Evolutionary conservation across 2,329 filamentous ascomycete species (phyloP).

Genomic region (Fusarium solani-melongenae): DNA sequence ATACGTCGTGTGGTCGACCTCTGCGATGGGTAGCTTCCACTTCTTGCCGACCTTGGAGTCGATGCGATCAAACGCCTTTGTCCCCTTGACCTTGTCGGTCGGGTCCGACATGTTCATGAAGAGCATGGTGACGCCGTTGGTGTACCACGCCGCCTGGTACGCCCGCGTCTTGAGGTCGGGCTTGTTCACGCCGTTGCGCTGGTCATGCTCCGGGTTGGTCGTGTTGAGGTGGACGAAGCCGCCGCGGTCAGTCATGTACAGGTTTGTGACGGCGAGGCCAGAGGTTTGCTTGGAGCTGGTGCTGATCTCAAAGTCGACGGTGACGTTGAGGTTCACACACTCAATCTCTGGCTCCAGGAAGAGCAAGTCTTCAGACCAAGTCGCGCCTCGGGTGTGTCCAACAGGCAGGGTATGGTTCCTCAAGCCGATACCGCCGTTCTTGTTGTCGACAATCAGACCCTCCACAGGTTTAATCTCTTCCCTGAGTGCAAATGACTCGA

Average conservation of each 20-base stretch:
- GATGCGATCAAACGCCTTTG: constrained; percentile 17
- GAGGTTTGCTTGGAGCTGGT: constrained; percentile 3
- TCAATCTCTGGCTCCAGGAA: constrained; percentile 58
- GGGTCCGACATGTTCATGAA: constrained; percentile 53
- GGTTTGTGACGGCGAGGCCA: constrained; percentile 15
- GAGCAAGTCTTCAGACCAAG: constrained; percentile 60
- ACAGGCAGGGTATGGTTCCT: constrained; percentile 57
- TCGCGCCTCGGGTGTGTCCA: constrained; percentile 47
- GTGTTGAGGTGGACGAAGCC: constrained; percentile 54
- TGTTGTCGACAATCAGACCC: constrained; percentile 56
- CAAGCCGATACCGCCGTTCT: constrained; percentile 56
- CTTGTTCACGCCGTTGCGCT: constrained; percentile 47
- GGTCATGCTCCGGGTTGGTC: constrained; percentile 47
- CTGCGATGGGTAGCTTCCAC: constrained; percentile 22
- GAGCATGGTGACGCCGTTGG: constrained; percentile 53
- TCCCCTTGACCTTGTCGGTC: constrained; percentile 7
- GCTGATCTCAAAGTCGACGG: constrained; percentile 53
- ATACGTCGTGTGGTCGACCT: constrained; percentile 6
- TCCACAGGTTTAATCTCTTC: constrained; percentile 51
- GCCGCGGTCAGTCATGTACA: constrained; percentile 54
- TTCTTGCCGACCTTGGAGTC: constrained; percentile 15
- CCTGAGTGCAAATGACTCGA: constrained; percentile 46
- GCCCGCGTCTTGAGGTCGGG: constrained; percentile 53
- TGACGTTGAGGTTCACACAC: constrained; percentile 57
- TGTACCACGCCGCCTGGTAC: constrained; percentile 56